phyloP scores from a whole-genome alignment of 257 asterid species.

The Salvia splendens region DNA sequence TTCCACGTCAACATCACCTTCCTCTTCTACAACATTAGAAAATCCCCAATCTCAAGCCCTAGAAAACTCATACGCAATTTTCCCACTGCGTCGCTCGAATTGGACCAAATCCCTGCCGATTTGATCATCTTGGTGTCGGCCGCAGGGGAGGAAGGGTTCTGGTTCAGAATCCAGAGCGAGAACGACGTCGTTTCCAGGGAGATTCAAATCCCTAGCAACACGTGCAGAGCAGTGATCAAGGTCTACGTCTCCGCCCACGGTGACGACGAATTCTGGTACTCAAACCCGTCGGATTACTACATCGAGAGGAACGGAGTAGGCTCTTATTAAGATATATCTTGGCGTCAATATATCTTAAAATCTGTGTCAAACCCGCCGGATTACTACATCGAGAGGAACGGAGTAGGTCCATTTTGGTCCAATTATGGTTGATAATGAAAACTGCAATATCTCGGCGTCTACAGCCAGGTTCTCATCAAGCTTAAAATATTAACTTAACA shows the following conservation, averaged over 20 bases:
- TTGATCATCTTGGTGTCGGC: constrained; percentile 67
- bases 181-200: constrained; percentile 41
- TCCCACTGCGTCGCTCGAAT: constrained; percentile 32
- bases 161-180: constrained; percentile 69
- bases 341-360: too few relatives aligned
- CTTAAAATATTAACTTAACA: too few relatives aligned
- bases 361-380: too few relatives aligned
- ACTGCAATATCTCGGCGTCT: too few relatives aligned
- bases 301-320: constrained; percentile 42
- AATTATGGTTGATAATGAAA: too few relatives aligned
- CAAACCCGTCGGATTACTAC: constrained; percentile 82
- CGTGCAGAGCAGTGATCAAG: constrained; percentile 78
- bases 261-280: constrained; percentile 87
- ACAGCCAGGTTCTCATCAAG: too few relatives aligned
- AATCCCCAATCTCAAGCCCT: not conserved
- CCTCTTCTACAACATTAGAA: constrained; percentile 44
- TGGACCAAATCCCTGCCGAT: constrained; percentile 68
- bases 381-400: too few relatives aligned
- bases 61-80: too few relatives aligned
- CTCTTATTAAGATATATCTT: too few relatives aligned
- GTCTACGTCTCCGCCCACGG: constrained; percentile 77
- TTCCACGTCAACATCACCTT: constrained; percentile 60
- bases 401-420: too few relatives aligned
- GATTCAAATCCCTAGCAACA: constrained; percentile 55
- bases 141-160: constrained; percentile 55